A percentile compares a stretch with the other conserved stretches of the same genome.
These are phyloP conservation scores for Peterozyma toletana DNA, from an alignment of 805 yeast species.

Conservation along the genomic window DNA sequence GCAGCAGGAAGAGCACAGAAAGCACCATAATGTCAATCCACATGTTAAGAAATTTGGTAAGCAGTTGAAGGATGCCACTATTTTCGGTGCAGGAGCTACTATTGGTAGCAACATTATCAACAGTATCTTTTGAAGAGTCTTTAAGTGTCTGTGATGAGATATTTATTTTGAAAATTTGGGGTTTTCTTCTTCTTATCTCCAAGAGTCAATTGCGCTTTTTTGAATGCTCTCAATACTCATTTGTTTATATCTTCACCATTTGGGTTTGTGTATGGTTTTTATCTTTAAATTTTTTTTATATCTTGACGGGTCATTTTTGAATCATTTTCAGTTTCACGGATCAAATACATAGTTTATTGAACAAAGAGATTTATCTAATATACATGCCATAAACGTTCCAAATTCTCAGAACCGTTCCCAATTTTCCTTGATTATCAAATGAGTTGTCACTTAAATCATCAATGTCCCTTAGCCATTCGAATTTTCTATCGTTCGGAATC, in stretches of 20 bases:
- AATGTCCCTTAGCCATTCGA: slow-evolving; percentile 58
- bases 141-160: not conserved
- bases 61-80: slow-evolving; percentile 85
- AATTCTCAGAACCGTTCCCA: slow-evolving; percentile 45
- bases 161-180: not conserved
- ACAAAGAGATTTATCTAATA: slow-evolving; percentile 14
- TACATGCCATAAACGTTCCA: slow-evolving; percentile 50
- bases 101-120: slow-evolving; percentile 79
- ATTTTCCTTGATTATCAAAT: slow-evolving; percentile 28
- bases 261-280: not conserved
- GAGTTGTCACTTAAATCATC: slow-evolving; percentile 45
- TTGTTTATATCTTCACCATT: too few relatives aligned
- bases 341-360: not conserved
- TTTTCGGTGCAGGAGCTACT: slow-evolving; percentile 96
- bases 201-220: not conserved
- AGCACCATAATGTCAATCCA: slow-evolving; percentile 19
- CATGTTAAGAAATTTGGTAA: slow-evolving; percentile 60
- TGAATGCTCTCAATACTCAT: too few relatives aligned
- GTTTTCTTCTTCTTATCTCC: not conserved
- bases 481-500: slow-evolving; percentile 40
- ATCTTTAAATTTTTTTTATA: not conserved
- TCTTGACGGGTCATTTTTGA: slow-evolving; percentile 1
- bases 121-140: slow-evolving; percentile 44
- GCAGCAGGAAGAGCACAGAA: slow-evolving; percentile 19
- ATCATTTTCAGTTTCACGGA: too few relatives aligned